These are phyloP conservation scores for Arthonia radiata DNA, from an alignment of 495 filamentous ascomycete species.

Conservation along the genomic window DNA sequence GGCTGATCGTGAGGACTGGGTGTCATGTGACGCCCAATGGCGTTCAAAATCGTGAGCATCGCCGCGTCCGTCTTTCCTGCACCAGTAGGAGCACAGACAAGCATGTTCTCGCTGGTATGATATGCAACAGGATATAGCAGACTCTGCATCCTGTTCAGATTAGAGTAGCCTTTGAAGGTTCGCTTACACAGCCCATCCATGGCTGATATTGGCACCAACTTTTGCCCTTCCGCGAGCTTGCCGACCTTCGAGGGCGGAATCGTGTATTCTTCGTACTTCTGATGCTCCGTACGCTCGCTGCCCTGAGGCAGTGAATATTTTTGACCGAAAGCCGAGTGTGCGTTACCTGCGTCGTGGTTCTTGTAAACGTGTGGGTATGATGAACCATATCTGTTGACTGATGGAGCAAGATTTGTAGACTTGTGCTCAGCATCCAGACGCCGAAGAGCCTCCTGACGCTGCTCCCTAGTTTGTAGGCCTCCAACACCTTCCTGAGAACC, in stretches of 20 bases:
- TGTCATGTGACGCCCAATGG: conserved; percentile 56
- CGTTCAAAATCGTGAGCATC: conserved; percentile 84
- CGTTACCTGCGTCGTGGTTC: conserved; percentile 56
- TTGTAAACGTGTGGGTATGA: conserved; percentile 89
- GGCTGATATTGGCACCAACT: conserved; percentile 48
- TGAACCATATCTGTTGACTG: conserved; percentile 30
- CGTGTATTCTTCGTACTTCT: conserved; percentile 64
- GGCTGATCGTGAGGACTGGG: conserved; percentile 59
- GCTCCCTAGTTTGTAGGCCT: conserved; percentile 41
- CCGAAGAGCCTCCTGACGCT: conserved; percentile 52
- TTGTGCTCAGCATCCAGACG: conserved; percentile 67
- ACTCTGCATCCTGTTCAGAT: conserved; percentile 93
- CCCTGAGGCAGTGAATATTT: conserved; percentile 32
- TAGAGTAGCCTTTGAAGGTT: conserved; percentile 89
- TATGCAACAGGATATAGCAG: conserved; percentile 90
- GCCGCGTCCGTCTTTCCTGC: conserved; percentile 97
- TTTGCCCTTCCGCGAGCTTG: conserved; percentile 38
- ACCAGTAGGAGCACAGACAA: conserved; percentile 94
- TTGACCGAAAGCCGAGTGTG: conserved; percentile 44
- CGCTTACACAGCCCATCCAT: conserved; percentile 73
- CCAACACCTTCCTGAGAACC: conserved; percentile 25
- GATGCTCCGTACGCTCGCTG: conserved; percentile 10
- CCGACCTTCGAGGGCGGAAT: conserved; percentile 72
- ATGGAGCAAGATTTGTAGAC: conserved; percentile 35
- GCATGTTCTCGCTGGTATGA: conserved; percentile 89